phyloP scores from a whole-genome alignment of 1,139 yeast species.

The Suhomyces taliae region DNA sequence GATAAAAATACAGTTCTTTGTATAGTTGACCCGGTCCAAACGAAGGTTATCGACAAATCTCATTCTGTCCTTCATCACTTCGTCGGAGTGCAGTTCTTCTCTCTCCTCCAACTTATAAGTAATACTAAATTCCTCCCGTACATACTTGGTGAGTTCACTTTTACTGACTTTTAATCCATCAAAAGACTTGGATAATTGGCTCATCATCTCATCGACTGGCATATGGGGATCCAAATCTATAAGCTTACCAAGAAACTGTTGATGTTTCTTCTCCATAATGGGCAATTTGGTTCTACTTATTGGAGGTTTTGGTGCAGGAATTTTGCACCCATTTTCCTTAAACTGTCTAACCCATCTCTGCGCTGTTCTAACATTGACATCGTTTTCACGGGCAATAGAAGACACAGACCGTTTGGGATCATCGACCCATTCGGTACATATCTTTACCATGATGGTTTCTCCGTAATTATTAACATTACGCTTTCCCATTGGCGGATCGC shows the following conservation, averaged over 20 bases:
- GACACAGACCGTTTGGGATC: not conserved
- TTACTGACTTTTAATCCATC: not conserved
- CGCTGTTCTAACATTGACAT: not conserved
- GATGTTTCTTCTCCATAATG: not conserved
- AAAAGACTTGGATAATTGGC: not conserved
- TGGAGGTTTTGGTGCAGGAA: not conserved
- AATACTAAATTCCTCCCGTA: not conserved
- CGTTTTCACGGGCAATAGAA: not conserved
- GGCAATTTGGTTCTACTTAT: not conserved
- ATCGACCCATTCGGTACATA: not conserved
- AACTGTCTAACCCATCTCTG: not conserved
- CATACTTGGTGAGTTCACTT: not conserved
- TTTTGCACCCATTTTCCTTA: not conserved
- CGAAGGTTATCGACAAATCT: not conserved
- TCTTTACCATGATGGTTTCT: not conserved
- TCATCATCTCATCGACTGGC: not conserved
- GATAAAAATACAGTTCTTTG: not conserved
- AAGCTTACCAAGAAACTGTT: not conserved
- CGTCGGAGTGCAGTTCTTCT: not conserved
- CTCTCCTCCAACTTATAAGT: not conserved
- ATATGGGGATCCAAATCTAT: not conserved
- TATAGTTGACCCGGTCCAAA: not conserved
- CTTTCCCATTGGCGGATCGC: too few species aligned
- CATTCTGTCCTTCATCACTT: not conserved
- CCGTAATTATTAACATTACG: too few species aligned